Base-by-base conservation (phyloP, 73 alveolate genomes). In the Paramecium tetraurelia region DNA sequence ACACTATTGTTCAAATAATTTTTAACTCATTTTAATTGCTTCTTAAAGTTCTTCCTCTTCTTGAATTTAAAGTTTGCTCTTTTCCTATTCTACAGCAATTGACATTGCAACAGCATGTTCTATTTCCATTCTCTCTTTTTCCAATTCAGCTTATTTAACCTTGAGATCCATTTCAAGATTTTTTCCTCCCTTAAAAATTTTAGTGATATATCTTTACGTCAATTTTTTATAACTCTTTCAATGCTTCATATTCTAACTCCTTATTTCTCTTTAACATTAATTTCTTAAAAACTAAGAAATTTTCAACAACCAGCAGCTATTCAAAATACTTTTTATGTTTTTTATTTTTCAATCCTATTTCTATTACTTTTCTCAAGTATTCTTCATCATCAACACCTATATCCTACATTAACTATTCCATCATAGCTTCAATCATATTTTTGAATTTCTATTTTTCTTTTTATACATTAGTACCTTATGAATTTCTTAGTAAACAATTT, bases 231-330 rank as follows among this genome's bases (percentile, higher is more conserved):
- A 38, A 11, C 46, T 88, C 93, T 92, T 95, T 89, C 85, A 95
- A 58, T n/a, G 98, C 98, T 83, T 97, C 95, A 71, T 71, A 87
- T 69, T 97, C 97, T 14, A 97, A 94, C 86, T 96, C 98, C 46
- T 94, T 87, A 86, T 97, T 96, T 63, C 98, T 77, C 83, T 95
- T 93, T 35, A 92, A 93, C 99, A 97, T 96, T 59, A 97, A 94
- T 59, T 96, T 95, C 86, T 96, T 96, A 75, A 96, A 96, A 33
- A 95, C 97, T 36, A 87, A 33, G 92, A 95, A 95, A 59, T 95
- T 93, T 72, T 95, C 97, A 6, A 93, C 97, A 22, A 94, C 93
- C 16, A 92, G 92, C 71, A 95, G 86, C 35, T 95, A 69, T 46
- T 95, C 97, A 22, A 95, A 92, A n/a, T 88, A 86, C 72, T 93